Conservation (phyloP, 176 grass and related monocot genomes). For the Rhynchospora tenuis region DNA sequence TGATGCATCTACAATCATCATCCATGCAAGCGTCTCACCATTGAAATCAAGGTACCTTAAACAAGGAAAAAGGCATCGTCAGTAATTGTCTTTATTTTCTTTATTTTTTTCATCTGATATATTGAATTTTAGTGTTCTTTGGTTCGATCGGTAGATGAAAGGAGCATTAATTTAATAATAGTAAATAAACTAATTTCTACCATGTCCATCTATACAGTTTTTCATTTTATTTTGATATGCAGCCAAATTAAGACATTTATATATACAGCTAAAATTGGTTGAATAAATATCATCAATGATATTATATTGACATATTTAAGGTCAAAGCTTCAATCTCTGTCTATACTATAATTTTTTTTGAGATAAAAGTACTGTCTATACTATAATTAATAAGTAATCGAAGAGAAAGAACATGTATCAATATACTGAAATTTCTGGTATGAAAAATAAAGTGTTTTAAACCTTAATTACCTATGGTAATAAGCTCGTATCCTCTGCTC, state of each 20-base stretch:
- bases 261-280: background rate
- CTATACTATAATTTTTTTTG: too few species aligned
- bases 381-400: background rate
- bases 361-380: too few species aligned
- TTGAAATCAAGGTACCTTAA: conserved; percentile 67
- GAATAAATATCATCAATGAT: too few species aligned
- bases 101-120: background rate
- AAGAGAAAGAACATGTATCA: background rate
- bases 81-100: background rate
- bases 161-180: background rate
- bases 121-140: background rate
- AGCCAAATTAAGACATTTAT: background rate
- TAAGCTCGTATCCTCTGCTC: conserved; percentile 61
- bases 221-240: background rate
- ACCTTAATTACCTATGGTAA: conserved; percentile 47
- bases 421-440: background rate
- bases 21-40: conserved; percentile 79
- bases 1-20: conserved; percentile 80
- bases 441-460: background rate
- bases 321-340: too few species aligned
- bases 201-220: background rate
- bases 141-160: background rate
- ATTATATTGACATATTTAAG: too few species aligned
- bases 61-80: background rate
- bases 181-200: background rate